These are phyloP conservation scores for Alternaria brassicicola DNA, from an alignment of 2,329 filamentous ascomycete genomes.

Conservation along the genomic window DNA sequence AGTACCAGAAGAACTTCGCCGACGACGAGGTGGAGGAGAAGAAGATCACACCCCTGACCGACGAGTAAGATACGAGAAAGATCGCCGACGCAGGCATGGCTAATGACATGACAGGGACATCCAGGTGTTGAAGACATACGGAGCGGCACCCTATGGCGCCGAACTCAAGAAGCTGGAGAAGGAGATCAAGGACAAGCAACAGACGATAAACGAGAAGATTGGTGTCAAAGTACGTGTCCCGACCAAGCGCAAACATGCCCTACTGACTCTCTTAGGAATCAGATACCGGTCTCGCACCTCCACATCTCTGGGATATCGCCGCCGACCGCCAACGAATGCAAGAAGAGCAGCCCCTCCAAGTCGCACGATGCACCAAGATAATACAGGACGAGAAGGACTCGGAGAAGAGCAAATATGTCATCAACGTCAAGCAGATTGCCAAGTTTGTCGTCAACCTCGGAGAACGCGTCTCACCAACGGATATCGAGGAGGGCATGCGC, in stretches of 20 bases:
- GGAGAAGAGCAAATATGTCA: conserved; percentile 99
- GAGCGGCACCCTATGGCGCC: conserved; percentile 91
- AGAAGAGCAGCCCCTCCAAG: conserved; percentile 96
- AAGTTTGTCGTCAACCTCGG: conserved; percentile 99
- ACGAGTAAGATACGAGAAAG: conserved; percentile 72
- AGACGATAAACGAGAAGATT: conserved; percentile 98
- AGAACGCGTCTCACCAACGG: conserved; percentile 93
- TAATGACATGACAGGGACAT: conserved; percentile 75
- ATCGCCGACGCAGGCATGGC: conserved; percentile 13
- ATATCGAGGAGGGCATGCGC: conserved; percentile 99
- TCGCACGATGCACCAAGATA: conserved; percentile 98
- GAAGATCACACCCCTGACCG: conserved; percentile 96
- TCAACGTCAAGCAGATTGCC: conserved; percentile 99
- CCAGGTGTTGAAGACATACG: conserved; percentile 98
- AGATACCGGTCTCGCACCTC: conserved; percentile 95
- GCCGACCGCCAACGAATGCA: conserved; percentile 98
- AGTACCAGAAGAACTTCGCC: conserved; percentile 95
- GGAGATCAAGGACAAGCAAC: conserved; percentile 98
- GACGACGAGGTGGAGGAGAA: conserved; percentile 98
- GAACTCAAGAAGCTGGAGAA: conserved; percentile 97
- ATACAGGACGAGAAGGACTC: conserved; percentile 95
- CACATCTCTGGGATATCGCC: conserved; percentile 98
- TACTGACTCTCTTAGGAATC: conserved; percentile 72
- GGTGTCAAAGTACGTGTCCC: conserved; percentile 53
- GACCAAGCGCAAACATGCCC: background rate